Evolutionary conservation across 352 stramenopile genomes (phyloP).

Genomic region (Phytophthora hibernalis): DNA sequence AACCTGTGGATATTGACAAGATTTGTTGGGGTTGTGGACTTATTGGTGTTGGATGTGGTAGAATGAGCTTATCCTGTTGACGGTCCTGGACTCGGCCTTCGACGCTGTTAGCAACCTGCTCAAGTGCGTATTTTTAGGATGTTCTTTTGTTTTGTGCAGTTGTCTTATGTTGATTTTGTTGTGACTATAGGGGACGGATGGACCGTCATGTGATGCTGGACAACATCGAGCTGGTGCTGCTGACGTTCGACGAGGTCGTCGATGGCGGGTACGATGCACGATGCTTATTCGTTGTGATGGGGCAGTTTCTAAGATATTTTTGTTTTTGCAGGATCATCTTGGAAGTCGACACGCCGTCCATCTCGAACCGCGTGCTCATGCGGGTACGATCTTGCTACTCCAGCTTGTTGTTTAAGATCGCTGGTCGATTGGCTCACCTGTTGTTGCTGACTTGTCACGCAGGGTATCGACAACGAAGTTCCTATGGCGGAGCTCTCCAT

Average conservation of each 20-base stretch:
- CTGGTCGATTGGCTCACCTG: background rate
- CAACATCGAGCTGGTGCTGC: conserved; percentile 91
- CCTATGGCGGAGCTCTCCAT: conserved; percentile 89
- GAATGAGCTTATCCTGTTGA: conserved; percentile 92
- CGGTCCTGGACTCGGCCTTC: conserved; percentile 85
- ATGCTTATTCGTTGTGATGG: background rate
- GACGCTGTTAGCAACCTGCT: conserved; percentile 87
- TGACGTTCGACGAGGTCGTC: conserved; percentile 92
- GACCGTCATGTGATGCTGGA: conserved; percentile 90
- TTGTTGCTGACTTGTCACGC: conserved; percentile 14
- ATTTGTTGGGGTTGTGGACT: background rate
- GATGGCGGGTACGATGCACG: conserved; percentile 75
- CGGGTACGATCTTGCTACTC: conserved; percentile 56
- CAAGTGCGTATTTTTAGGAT: conserved; percentile 86
- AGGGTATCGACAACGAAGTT: conserved; percentile 91
- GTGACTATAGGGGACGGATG: conserved; percentile 69
- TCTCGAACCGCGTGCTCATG: conserved; percentile 93
- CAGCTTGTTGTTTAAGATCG: background rate
- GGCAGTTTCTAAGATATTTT: background rate
- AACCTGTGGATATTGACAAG: background rate
- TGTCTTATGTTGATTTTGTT: conserved; percentile 14
- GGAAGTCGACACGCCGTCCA: conserved; percentile 88
- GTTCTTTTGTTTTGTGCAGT: background rate
- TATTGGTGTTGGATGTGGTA: conserved; percentile 27
- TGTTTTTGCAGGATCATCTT: conserved; percentile 77